These are phyloP conservation scores for Hortaea werneckii DNA, from an alignment of 2,329 filamentous ascomycete genomes.

Conservation along the genomic window DNA sequence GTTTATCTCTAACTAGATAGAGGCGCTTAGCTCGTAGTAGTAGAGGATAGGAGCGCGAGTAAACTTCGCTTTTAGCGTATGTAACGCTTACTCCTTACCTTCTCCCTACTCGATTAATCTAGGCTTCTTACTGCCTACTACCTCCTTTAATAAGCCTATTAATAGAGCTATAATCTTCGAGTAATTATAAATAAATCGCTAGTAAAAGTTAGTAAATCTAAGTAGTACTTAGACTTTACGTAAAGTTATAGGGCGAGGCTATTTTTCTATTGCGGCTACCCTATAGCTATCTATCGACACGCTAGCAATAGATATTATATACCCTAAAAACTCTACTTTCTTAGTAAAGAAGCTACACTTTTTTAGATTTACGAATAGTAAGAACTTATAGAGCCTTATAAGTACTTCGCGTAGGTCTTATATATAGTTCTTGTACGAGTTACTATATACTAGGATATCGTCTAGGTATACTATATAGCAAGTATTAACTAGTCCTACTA, in stretches of 20 bases:
- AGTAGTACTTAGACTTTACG: slow-evolving; percentile 10
- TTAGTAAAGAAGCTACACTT: slow-evolving; percentile 25
- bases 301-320: slow-evolving; percentile 16
- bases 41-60: slow-evolving; percentile 1
- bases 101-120: slow-evolving; percentile 4
- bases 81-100: slow-evolving; percentile 1
- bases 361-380: slow-evolving; percentile 6
- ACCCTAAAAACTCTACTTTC: slow-evolving; percentile 22
- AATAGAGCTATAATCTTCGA: slow-evolving; percentile 6
- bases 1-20: slow-evolving; percentile 1
- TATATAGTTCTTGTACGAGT: slow-evolving; percentile 15
- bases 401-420: slow-evolving; percentile 17
- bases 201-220: slow-evolving; percentile 8
- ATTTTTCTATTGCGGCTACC: slow-evolving; percentile 16
- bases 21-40: slow-evolving; percentile 3
- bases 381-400: slow-evolving; percentile 12
- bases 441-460: slow-evolving; percentile 20
- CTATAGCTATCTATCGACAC: slow-evolving; percentile 21
- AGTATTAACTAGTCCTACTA: slow-evolving; percentile 16
- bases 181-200: slow-evolving; percentile 7
- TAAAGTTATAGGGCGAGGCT: background rate
- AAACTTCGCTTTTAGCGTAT: slow-evolving; percentile 3
- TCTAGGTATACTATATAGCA: slow-evolving; percentile 15
- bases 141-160: slow-evolving; percentile 2
- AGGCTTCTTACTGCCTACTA: slow-evolving; percentile 1